Base-by-base conservation (phyloP, 805 yeast genomes). In the Lachancea fermentati region DNA sequence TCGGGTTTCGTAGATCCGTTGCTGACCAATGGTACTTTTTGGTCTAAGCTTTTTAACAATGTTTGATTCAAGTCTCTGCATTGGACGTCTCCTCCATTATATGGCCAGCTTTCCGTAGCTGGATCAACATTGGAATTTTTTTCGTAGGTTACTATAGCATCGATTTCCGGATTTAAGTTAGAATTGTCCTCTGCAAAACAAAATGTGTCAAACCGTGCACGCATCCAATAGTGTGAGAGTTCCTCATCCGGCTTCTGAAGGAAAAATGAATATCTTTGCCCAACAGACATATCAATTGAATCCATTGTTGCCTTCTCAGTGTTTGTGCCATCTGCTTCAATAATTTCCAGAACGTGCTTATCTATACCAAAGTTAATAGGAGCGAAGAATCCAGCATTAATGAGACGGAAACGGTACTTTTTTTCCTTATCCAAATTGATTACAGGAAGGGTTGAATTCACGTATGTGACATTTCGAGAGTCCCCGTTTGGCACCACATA, bases 241-340 rank as follows among this genome's bases (percentile, higher is more conserved):
- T 14, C 39, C 52, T 40, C 44, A 43, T 55, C 75, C 79, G 57
- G 74, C 54, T 58, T 84, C 71, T 19, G 63, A 29, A 82, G 49
- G 41, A 81, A 63, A 3, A 80, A 73, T 12, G 84, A 73, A 55
- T 79, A 76, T 45, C 94, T 65, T 61, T 84, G 91, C 7, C 85
- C 89, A 14, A 78, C 84, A 1, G 84, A 71, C 37, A 73, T 55
- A 50, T 66, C 70, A 19, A 72, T 42, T 43, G 66, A 62, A 13
- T 64, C 68, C 5, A 73, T 69, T 35, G 60, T 62, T 39, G 63
- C 52, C 16, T 72, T 72, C 43, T 72, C 68, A 8, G 74, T 73
- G 34, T 68, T 60, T 15, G 76, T 65, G 17, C 81, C 80, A 45
- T 75, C 81, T 17, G 71, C 69, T 49, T 74, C 81, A 30, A 76